A percentile compares a stretch with the other conserved stretches of the same genome.
phyloP scores from a whole-genome alignment of 768 basidiomycete genomes.

The Trametes maxima region DNA sequence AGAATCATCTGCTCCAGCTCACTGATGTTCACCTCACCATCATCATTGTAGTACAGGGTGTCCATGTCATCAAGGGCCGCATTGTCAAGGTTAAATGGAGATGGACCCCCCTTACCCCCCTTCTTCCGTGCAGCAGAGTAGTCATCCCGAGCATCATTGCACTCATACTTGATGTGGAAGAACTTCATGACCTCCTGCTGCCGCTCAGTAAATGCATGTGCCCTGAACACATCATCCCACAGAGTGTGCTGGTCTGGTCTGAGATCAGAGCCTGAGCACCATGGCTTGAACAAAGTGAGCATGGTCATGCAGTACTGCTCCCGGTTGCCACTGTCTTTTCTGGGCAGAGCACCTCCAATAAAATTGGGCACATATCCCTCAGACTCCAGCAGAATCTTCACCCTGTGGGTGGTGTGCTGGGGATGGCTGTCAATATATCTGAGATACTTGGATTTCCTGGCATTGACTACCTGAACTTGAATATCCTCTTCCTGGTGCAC shows the following conservation, averaged over 20 bases:
- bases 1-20: background rate
- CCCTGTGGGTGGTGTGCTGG: background rate
- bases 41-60: background rate
- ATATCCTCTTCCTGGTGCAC: no score
- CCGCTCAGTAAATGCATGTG: background rate
- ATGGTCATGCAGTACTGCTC: conserved; percentile 39
- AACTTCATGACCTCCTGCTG: conserved; percentile 7
- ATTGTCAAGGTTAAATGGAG: background rate
- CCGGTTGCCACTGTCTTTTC: conserved; percentile 35
- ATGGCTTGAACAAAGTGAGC: conserved; percentile 39
- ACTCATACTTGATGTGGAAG: conserved; percentile 13
- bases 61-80: background rate
- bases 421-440: background rate
- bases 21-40: background rate
- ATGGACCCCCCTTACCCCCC: background rate
- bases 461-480: no score
- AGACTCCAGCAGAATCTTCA: background rate
- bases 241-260: conserved; percentile 18
- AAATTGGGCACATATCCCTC: conserved; percentile 34
- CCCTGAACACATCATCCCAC: conserved; percentile 7
- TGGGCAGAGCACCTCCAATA: conserved; percentile 32
- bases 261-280: conserved; percentile 34
- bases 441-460: background rate
- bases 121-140: conserved; percentile 1
- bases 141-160: conserved; percentile 14